Base-by-base conservation (phyloP, 768 basidiomycete genomes). In the Boletus tylopilopsis region DNA sequence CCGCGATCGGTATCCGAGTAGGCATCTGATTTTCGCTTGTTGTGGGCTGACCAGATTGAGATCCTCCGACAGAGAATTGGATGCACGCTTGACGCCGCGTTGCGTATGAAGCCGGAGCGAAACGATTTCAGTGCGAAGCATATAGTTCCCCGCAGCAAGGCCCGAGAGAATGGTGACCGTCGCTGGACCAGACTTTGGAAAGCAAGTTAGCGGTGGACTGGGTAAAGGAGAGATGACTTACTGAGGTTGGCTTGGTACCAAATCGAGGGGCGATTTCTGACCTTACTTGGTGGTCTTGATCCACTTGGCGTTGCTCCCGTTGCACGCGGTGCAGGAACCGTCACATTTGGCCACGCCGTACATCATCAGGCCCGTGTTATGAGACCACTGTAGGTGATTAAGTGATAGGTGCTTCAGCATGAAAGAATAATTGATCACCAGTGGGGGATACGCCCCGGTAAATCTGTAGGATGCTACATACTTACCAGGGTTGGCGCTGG, bases 51-150 rank as follows among this genome's bases (percentile, higher is more conserved):
- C 59, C 58, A 44, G 49, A 54, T 12, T 64, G 62, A 3, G 57
- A 63, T 11, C 67, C 68, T 10, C 64, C 62, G 5, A 68, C 53
- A 32, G 24, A 58, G 24, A 70, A 55, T 37, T 68, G 67, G 29
- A 64, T 51, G 25, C 68, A 68, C 3, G 46, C 68, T 0, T 2
- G 63, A 54, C 25, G 66, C 68, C n/a, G 74, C 88, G n/a, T n/a
- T n/a, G n/a, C n/a, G n/a, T n/a, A n/a, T n/a, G n/a, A 30, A 80
- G 73, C 55, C 91, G 89, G 15, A 91, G 79, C 9, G 85, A 80
- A 63, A 91, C 82, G 62, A 91, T 78, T 49, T 91, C 89, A 64
- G 88, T 80, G 6, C 89, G 85, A 57, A 90, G 64, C 40, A 91
- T 72, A 63, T 90, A 92, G 58, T 82, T 73, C 2, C 89, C 89